These are phyloP conservation scores for Pulveroboletus frians DNA, from an alignment of 768 basidiomycete species.

Conservation along the genomic window DNA sequence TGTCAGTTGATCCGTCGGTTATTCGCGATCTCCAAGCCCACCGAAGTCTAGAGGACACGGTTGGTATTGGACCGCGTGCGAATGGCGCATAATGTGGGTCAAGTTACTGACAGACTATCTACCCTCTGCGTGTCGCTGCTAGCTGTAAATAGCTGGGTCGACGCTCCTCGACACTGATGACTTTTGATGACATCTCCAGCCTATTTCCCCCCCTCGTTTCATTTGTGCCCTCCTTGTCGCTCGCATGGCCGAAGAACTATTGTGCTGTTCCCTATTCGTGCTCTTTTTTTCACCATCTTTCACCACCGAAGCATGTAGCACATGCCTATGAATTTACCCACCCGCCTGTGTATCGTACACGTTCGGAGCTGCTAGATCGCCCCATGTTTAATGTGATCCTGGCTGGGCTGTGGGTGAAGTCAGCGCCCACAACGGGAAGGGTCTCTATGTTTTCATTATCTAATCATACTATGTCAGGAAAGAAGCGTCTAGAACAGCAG, in stretches of 20 bases:
- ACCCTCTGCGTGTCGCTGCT: slow-evolving; percentile 14
- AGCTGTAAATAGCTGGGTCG: slow-evolving; percentile 21
- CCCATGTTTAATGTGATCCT: slow-evolving; percentile 9
- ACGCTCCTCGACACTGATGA: slow-evolving; percentile 23
- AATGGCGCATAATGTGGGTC: slow-evolving; percentile 25
- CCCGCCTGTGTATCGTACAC: slow-evolving; percentile 20
- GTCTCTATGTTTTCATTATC: slow-evolving; percentile 23
- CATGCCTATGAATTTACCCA: slow-evolving; percentile 25
- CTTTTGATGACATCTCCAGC: slow-evolving; percentile 25
- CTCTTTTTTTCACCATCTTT: slow-evolving; percentile 3
- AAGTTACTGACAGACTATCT: slow-evolving; percentile 14
- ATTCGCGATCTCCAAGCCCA: slow-evolving; percentile 85
- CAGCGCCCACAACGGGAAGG: too few species aligned
- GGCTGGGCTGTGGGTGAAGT: too few species aligned
- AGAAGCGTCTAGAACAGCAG: slow-evolving; percentile 32
- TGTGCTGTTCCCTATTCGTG: slow-evolving; percentile 10
- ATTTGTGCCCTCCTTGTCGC: slow-evolving; percentile 14
- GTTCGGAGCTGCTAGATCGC: slow-evolving; percentile 25
- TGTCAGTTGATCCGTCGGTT: slow-evolving; percentile 79
- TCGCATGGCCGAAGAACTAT: slow-evolving; percentile 15
- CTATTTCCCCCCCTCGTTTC: slow-evolving; percentile 15
- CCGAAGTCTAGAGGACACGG: slow-evolving; percentile 66
- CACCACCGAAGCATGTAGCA: slow-evolving; percentile 23
- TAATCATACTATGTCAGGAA: slow-evolving; percentile 30
- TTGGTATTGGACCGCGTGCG: slow-evolving; percentile 28